Evolutionary conservation across 495 filamentous ascomycete species (phyloP), one percentile per base, ranked within the genome.

Genomic region (Penicillium taxi): DNA sequence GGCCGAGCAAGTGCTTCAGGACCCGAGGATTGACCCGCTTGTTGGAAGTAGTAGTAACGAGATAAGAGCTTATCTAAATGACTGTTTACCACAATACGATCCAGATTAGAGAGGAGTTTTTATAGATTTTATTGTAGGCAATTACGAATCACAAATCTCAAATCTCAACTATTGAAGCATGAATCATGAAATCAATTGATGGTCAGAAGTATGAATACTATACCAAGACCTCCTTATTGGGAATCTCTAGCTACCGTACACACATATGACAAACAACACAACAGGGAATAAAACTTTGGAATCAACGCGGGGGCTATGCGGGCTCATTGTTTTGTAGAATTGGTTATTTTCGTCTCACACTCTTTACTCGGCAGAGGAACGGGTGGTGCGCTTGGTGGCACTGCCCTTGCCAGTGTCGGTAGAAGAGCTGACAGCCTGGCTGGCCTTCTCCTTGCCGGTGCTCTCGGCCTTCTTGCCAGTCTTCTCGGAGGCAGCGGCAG

Each of bases 401-500:
- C 73, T 81, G 25, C 69, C 66, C 67, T 82, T 84, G 43, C 63
- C 74, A 17, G 76, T 72, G 40, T 87, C 82, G 29, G 75, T 70
- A 32, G 80, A 74, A 38, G 77, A 74, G 35, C 77, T 58, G 47
- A 73, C 70, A 41, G 81, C 82, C 62, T 83, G 76, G 4, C 74
- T 74, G 21, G 72, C 73, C 75, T 93, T 86, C 67, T 88, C 86
- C 78, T 91, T 91, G 47, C 67, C 69, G 37, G 79, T 76, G 47
- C 66, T 67, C 15, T 78, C 84, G 47, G 78, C 70, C 42, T 78
- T 75, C 78, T 89, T 89, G 39, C 70, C 77, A 59, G 86, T 81
- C 48, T 77, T 69, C 19, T 73, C 76, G 24, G 72, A 63, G 39
- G 75, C 64, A 27, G 74, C 58, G 14, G 77, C 67, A 26, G 74